Percentiles rank a stretch among this genome's conserved stretches.
Conservation (phyloP, 306 rosid species). For the Carpinus fangiana region DNA sequence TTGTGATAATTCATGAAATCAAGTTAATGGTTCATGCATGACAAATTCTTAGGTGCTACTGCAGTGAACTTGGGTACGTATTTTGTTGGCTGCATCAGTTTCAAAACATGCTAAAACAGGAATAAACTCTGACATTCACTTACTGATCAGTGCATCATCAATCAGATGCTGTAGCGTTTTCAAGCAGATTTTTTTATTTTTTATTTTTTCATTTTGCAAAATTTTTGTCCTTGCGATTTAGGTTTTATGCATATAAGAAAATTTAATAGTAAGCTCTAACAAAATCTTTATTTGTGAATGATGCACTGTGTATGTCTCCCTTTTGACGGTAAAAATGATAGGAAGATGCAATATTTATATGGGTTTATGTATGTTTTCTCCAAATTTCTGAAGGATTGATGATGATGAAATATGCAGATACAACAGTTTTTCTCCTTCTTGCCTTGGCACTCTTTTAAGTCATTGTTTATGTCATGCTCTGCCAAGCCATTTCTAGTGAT, state of each 20-base stretch:
- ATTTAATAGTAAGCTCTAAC: not conserved
- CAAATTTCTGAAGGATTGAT: not conserved
- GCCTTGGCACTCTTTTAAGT: not conserved
- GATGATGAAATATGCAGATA: not conserved
- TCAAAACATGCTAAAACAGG: not conserved
- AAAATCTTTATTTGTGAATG: not conserved
- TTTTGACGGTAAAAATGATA: not conserved
- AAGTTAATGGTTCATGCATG: not conserved
- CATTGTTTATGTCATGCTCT: not conserved
- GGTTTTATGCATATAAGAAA: too few relatives aligned
- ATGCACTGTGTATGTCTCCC: not conserved
- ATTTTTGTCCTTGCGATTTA: too few relatives aligned
- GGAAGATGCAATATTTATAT: not conserved
- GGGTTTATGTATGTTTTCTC: not conserved
- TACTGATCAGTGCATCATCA: not conserved
- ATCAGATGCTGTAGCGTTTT: not conserved
- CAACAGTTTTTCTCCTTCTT: not conserved
- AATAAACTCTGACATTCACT: not conserved
- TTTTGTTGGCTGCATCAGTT: not conserved
- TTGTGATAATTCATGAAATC: not conserved
- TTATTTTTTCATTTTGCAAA: not conserved
- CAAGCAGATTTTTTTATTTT: not conserved
- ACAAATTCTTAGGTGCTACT: not conserved
- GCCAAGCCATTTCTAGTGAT: not conserved
- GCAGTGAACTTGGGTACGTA: not conserved